Conservation (phyloP, 768 basidiomycete species). For the Hortiboletus campestris region DNA sequence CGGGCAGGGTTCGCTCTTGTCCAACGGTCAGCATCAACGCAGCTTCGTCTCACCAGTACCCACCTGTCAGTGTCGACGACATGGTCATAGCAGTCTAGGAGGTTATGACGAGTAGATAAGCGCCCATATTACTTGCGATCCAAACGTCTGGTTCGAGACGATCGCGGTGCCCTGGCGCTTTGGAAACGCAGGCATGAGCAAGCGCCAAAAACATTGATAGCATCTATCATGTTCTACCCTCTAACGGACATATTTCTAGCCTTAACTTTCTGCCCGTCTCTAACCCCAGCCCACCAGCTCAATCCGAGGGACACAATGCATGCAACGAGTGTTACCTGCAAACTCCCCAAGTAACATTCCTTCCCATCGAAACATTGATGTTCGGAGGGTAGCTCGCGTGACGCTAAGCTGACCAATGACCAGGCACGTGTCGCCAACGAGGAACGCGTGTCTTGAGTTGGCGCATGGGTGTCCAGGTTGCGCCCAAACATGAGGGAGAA, state of each 20-base stretch:
- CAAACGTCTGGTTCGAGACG: no score
- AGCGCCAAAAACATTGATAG: no score
- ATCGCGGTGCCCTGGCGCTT: no score
- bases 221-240: neutral
- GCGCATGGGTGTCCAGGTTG: conserved; percentile 72
- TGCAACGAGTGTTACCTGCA: conserved; percentile 45
- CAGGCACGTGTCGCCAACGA: neutral
- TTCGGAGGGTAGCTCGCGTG: conserved; percentile 25
- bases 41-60: no score
- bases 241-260: neutral
- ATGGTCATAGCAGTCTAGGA: no score
- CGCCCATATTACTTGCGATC: no score
- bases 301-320: conserved; percentile 36
- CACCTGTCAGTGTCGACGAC: no score
- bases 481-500: conserved; percentile 83
- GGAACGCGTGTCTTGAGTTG: conserved; percentile 5
- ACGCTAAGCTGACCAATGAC: neutral
- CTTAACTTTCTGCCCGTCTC: conserved; percentile 23
- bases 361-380: conserved; percentile 57
- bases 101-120: no score
- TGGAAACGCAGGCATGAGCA: no score
- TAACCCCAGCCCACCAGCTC: conserved; percentile 38
- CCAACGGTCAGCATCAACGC: no score
- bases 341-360: conserved; percentile 57
- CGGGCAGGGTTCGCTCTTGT: no score